phyloP scores from a whole-genome alignment of 2,329 filamentous ascomycete genomes.

The Aureobasidium subglaciale region DNA sequence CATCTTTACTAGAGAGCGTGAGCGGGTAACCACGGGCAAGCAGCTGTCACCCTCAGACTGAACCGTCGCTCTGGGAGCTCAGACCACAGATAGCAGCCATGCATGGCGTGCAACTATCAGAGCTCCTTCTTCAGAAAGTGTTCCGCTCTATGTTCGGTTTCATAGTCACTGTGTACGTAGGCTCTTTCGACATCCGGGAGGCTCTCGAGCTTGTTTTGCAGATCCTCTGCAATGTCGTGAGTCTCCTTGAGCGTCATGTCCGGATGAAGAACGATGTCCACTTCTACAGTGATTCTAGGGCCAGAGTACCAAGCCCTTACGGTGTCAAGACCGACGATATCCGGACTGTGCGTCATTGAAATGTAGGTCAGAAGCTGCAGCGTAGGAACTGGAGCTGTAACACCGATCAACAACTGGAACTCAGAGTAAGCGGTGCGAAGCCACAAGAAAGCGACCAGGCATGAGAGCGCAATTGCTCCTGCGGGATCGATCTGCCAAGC shows the following conservation, averaged over 20 bases:
- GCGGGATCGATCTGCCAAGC: slow-evolving; percentile 90
- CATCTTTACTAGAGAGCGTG: too few species aligned
- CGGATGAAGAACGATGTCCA: slow-evolving; percentile 90
- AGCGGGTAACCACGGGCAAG: too few species aligned
- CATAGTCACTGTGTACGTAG: slow-evolving; percentile 96
- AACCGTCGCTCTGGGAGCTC: too few species aligned
- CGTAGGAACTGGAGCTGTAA: slow-evolving; percentile 75
- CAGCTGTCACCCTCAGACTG: not conserved
- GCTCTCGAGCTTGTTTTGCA: slow-evolving; percentile 90
- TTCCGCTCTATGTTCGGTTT: slow-evolving; percentile 91
- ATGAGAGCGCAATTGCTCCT: slow-evolving; percentile 77
- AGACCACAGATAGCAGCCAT: not conserved
- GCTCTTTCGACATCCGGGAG: slow-evolving; percentile 87
- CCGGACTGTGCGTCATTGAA: slow-evolving; percentile 78
- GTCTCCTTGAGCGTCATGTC: slow-evolving; percentile 65
- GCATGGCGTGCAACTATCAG: slow-evolving; percentile 26
- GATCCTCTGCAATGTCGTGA: slow-evolving; percentile 86
- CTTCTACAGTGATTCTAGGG: slow-evolving; percentile 82
- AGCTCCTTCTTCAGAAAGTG: slow-evolving; percentile 63
- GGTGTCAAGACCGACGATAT: slow-evolving; percentile 83
- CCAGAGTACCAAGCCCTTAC: slow-evolving; percentile 91
- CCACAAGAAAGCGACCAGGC: slow-evolving; percentile 75
- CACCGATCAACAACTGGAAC: slow-evolving; percentile 85
- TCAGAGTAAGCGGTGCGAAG: slow-evolving; percentile 76
- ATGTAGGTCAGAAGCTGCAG: slow-evolving; percentile 95